A percentile compares a stretch with the other conserved stretches of the same genome.
These are phyloP conservation scores for Smallanthus sonchifolius DNA, from an alignment of 129 eudicot genomes.

Conservation along the genomic window DNA sequence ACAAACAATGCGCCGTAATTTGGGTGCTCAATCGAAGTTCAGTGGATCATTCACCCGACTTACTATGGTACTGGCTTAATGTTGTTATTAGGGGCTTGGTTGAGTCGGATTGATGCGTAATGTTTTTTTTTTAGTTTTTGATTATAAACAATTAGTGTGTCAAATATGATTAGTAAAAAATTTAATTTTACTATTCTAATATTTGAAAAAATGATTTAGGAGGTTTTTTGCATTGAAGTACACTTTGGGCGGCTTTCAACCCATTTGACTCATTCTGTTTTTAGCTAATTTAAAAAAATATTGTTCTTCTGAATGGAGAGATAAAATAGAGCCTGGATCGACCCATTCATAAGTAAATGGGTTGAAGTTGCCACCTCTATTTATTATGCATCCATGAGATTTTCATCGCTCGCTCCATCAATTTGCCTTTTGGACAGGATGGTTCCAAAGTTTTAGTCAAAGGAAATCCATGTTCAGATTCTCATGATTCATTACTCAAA, in stretches of 20 bases:
- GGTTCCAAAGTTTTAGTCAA: slow-evolving; percentile 77
- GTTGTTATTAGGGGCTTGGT: background rate
- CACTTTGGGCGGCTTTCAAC: background rate
- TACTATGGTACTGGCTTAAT: slow-evolving; percentile 70
- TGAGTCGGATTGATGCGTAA: background rate
- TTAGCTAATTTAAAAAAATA: background rate
- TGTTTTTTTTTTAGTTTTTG: background rate
- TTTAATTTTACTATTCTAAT: background rate
- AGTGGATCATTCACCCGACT: slow-evolving; percentile 79
- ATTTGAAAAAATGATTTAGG: background rate
- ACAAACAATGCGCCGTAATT: slow-evolving; percentile 44
- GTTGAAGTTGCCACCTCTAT: slow-evolving; percentile 2
- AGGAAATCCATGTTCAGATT: slow-evolving; percentile 70
- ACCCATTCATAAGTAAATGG: background rate
- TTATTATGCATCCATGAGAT: background rate
- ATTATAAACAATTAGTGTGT: background rate
- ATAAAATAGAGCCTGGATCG: background rate
- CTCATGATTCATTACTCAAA: slow-evolving; percentile 51
- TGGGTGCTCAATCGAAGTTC: slow-evolving; percentile 53
- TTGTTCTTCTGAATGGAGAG: background rate
- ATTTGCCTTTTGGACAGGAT: slow-evolving; percentile 50
- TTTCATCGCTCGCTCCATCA: slow-evolving; percentile 3
- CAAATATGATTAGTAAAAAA: background rate
- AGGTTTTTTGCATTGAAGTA: background rate
- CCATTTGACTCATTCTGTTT: background rate